Base-by-base conservation (phyloP, 2,329 filamentous ascomycete genomes). In the Ambrosiella cleistominuta region DNA sequence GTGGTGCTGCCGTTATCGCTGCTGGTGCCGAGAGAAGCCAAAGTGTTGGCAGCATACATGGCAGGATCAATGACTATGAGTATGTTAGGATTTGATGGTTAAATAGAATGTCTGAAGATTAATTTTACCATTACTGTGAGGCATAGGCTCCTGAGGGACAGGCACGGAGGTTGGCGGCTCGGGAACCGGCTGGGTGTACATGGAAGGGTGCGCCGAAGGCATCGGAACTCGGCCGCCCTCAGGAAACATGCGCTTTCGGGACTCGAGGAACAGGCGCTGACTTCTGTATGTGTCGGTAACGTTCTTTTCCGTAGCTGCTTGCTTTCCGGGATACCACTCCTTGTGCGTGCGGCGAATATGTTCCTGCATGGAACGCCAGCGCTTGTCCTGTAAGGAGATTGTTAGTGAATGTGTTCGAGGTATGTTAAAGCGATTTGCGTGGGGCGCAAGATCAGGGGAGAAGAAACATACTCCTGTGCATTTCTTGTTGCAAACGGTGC, bases 341-440 rank as follows among this genome's bases (percentile, higher is more conserved):
- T 91, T 91, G 70, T 98, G 93, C 64, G 93, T 91, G 70, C 93
- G 85, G 66, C 93, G 88, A 67, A 98, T 97, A 69, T 98, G 93
- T 79, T 98, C 93, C 73, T 97, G 93, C 88, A 98, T 97, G 63
- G 91, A 97, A 70, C 93, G 89, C 74, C 90, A 98, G 65, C 88
- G 81, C 73, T 95, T 95, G 75, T 94, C 88, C 88, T 94, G 72
- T 70, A 54, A 60, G 61, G 63, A 64, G 62, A 62, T 59, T 59
- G 61, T 37, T 15, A 58, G 27, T n/a, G 15, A 12, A 15, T 54
- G 15, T 15, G 13, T 15, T 19, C 35, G 12, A 54, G 36, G 11
- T 15, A 15, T 39, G 27, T 8, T 57, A 35, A 15, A 6, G 17
- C 17, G 17, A 19, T 12, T 17, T 13, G 35, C 38, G 11, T 12